Percentiles rank a stretch among this genome's conserved stretches.
Evolutionary conservation across 1,139 yeast species (phyloP).

Genomic region (Zygosaccharomyces pseudobailii): DNA sequence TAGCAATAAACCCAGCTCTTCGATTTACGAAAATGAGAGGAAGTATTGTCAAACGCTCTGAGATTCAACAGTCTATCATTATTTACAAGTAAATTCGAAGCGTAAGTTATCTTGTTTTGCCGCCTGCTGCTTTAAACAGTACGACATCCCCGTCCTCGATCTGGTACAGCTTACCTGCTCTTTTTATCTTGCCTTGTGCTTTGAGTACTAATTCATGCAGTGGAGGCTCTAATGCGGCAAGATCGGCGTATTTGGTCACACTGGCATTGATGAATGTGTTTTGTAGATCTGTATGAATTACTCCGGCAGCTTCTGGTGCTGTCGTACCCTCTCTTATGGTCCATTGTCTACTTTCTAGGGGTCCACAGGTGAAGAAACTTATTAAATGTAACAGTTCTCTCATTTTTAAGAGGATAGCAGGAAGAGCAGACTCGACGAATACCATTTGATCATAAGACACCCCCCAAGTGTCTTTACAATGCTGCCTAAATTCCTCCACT

Average conservation of each 20-base stretch:
- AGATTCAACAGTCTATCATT: slow-evolving; percentile 14
- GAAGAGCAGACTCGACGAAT: slow-evolving; percentile 35
- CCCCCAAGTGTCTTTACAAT: slow-evolving; percentile 17
- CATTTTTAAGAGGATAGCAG: slow-evolving; percentile 54
- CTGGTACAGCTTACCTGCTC: slow-evolving; percentile 66
- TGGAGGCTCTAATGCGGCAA: slow-evolving; percentile 38
- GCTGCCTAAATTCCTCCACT: slow-evolving; percentile 25
- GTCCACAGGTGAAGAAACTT: slow-evolving; percentile 89
- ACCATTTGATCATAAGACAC: slow-evolving; percentile 38
- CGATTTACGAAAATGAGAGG: slow-evolving; percentile 42
- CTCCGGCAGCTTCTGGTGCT: slow-evolving; percentile 93
- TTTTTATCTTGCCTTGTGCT: slow-evolving; percentile 46
- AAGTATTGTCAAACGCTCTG: slow-evolving; percentile 40
- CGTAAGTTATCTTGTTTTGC: slow-evolving; percentile 32
- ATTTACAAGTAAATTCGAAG: slow-evolving; percentile 7
- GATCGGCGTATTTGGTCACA: slow-evolving; percentile 53
- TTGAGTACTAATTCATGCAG: slow-evolving; percentile 35
- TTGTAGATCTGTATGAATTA: slow-evolving; percentile 83
- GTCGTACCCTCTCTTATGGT: slow-evolving; percentile 70
- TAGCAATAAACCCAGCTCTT: slow-evolving; percentile 50
- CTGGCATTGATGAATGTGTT: slow-evolving; percentile 79
- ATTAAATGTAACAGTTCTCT: slow-evolving; percentile 64
- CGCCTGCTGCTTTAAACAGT: slow-evolving; percentile 50
- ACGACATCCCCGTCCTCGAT: slow-evolving; percentile 78
- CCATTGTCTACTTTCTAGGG: slow-evolving; percentile 90